A percentile compares a stretch with the other conserved stretches of the same genome.
Evolutionary conservation across 2,329 filamentous ascomycete genomes (phyloP).

Genomic region (Diaporthe velutina): DNA sequence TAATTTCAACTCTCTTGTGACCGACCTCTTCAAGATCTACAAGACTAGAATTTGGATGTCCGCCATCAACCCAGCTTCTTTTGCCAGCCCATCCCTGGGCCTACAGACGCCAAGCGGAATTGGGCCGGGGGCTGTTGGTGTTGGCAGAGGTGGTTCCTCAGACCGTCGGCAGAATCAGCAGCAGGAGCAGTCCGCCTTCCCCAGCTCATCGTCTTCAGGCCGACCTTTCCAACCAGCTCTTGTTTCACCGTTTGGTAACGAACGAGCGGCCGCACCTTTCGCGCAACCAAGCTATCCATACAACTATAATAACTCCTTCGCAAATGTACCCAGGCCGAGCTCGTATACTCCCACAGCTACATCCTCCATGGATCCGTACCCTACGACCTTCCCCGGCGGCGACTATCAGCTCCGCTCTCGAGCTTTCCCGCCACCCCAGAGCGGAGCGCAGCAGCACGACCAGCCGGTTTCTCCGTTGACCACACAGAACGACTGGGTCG

Average conservation of each 20-base stretch:
- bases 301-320: conserved; percentile 59
- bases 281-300: conserved; percentile 56
- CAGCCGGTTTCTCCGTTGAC: conserved; percentile 58
- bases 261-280: conserved; percentile 57
- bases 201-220: conserved; percentile 52
- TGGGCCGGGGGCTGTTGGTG: conserved; percentile 74
- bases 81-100: conserved; percentile 82
- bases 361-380: conserved; percentile 57
- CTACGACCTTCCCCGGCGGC: conserved; percentile 54
- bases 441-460: conserved; percentile 50
- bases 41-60: conserved; percentile 99
- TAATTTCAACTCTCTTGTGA: conserved; percentile 98
- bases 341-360: conserved; percentile 56
- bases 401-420: conserved; percentile 59
- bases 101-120: conserved; percentile 78
- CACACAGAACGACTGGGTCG: conserved; percentile 70
- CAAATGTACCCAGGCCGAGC: conserved; percentile 53
- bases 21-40: conserved; percentile 98
- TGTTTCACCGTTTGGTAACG: conserved; percentile 55
- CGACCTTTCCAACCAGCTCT: conserved; percentile 60
- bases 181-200: conserved; percentile 55
- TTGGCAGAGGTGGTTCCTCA: conserved; percentile 61
- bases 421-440: conserved; percentile 59
- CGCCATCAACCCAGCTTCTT: conserved; percentile 96
- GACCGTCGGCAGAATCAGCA: conserved; percentile 63